These are phyloP conservation scores for Aspergillus heteromorphus DNA, from an alignment of 495 filamentous ascomycete species.

Conservation along the genomic window DNA sequence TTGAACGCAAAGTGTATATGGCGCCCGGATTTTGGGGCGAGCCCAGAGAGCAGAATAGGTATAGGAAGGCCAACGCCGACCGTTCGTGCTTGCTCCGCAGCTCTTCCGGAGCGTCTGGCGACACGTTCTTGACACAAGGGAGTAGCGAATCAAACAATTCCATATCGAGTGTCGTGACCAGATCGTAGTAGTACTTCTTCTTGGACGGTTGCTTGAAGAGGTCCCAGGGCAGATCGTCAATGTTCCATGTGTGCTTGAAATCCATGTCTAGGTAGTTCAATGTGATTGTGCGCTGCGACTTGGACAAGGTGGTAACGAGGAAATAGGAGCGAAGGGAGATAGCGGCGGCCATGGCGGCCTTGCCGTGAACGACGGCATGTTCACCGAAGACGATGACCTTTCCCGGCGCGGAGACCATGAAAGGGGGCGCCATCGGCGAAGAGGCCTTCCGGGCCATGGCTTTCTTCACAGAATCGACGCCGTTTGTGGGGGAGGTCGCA, in stretches of 20 bases:
- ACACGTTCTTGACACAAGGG: slow-evolving; percentile 67
- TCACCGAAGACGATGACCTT: slow-evolving; percentile 98
- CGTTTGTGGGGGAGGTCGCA: slow-evolving; percentile 21
- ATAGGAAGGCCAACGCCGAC: slow-evolving; percentile 81
- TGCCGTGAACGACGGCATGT: slow-evolving; percentile 93
- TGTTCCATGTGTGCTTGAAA: slow-evolving; percentile 85
- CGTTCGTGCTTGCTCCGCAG: slow-evolving; percentile 72
- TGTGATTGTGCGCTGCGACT: slow-evolving; percentile 76
- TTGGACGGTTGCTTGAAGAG: slow-evolving; percentile 72
- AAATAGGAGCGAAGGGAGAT: slow-evolving; percentile 94
- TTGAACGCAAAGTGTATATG: slow-evolving; percentile 87
- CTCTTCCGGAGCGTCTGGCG: slow-evolving; percentile 54
- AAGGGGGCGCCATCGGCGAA: slow-evolving; percentile 66
- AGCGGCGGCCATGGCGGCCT: slow-evolving; percentile 89
- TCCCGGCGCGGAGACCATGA: slow-evolving; percentile 95
- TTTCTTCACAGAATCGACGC: slow-evolving; percentile 13
- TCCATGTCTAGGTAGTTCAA: slow-evolving; percentile 83
- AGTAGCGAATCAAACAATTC: slow-evolving; percentile 73
- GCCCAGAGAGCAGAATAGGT: slow-evolving; percentile 85
- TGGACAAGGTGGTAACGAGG: slow-evolving; percentile 83
- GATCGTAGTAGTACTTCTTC: slow-evolving; percentile 88
- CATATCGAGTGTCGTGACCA: slow-evolving; percentile 76
- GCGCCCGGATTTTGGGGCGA: slow-evolving; percentile 70
- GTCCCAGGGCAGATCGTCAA: slow-evolving; percentile 81
- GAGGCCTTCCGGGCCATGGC: slow-evolving; percentile 40